These are phyloP conservation scores for Debaryomyces coudertii DNA, from an alignment of 1,139 yeast genomes.

Conservation along the genomic window DNA sequence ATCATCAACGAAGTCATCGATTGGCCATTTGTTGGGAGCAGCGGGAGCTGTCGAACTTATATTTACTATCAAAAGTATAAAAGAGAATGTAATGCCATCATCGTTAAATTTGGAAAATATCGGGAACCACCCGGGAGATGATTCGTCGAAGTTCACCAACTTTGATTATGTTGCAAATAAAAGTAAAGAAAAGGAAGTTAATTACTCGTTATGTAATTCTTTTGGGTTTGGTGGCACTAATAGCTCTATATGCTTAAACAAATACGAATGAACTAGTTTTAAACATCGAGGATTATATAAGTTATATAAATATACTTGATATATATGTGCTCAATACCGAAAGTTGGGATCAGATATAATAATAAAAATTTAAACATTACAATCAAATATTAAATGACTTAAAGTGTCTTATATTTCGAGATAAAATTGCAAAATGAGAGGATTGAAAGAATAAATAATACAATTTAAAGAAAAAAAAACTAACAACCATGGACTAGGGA, in stretches of 20 bases:
- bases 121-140: slow-evolving; percentile 51
- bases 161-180: slow-evolving; percentile 65
- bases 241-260: slow-evolving; percentile 52
- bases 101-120: slow-evolving; percentile 67
- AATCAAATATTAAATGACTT: not conserved
- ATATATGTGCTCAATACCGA: too few relatives aligned
- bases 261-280: slow-evolving; percentile 14
- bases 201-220: slow-evolving; percentile 78
- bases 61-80: slow-evolving; percentile 70
- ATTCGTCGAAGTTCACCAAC: slow-evolving; percentile 39
- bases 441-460: not conserved
- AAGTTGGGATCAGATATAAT: too few relatives aligned
- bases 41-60: slow-evolving; percentile 95
- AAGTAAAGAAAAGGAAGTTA: slow-evolving; percentile 43
- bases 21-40: slow-evolving; percentile 94
- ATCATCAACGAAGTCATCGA: slow-evolving; percentile 87
- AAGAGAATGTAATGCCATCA: slow-evolving; percentile 68
- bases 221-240: slow-evolving; percentile 99
- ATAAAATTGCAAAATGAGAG: not conserved
- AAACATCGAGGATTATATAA: not conserved
- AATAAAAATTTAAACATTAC: too few relatives aligned
- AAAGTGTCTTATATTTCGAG: not conserved
- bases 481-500: slow-evolving; percentile 23
- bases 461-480: not conserved
- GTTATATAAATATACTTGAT: not conserved